Evolutionary conservation across 208 protist genomes (phyloP), one percentile per base, ranked within the genome.

Genomic region (Phytomonas francai): DNA sequence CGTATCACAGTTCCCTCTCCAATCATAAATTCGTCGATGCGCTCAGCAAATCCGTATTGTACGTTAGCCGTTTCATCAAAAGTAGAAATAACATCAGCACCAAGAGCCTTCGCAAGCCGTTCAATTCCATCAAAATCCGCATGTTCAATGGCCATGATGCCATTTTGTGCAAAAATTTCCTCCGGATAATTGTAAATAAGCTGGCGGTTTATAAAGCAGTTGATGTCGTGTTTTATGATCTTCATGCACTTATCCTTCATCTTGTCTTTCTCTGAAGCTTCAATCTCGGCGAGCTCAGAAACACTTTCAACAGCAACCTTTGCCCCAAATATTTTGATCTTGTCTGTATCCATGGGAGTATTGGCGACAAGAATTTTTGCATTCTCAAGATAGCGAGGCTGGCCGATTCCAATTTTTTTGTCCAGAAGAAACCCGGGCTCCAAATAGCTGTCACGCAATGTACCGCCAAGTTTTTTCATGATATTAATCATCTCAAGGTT

Each of bases 131-230:
- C 98, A 84, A 99, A 99, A 75, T 99, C 99, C 16, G 98, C 98
- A 79, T 99, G 98, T 75, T 99, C 98, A 75, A 99, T 99, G 3
- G 97, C 88, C 87, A 99, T 98, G 66, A 99, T 87, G 39, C 91
- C 91, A 75, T 89, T 71, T 59, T 98, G 92, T 12, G 97, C 95
- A 78, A 99, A 99, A 54, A 98, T 93, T 78, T 99, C 97, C 81
- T 99, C 97, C 25, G 99, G 98, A 71, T 99, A 97, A 84, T 99
- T 98, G 88, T 99, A 99, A 71, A 99, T 99, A 12, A 99, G 86
- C 84, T 99, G 98, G 51, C 99, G 87, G 81, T 99, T 99, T 79
- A 99, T 98, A 78, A 99, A 99, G 72, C 95, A 95, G 78, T 99
- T 99, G 79, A 98, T 97, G 59, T 96, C 86, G 79, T 98, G 96